Evolutionary conservation across 345 rosid genomes (phyloP).

Genomic region (Gossypium turneri): DNA sequence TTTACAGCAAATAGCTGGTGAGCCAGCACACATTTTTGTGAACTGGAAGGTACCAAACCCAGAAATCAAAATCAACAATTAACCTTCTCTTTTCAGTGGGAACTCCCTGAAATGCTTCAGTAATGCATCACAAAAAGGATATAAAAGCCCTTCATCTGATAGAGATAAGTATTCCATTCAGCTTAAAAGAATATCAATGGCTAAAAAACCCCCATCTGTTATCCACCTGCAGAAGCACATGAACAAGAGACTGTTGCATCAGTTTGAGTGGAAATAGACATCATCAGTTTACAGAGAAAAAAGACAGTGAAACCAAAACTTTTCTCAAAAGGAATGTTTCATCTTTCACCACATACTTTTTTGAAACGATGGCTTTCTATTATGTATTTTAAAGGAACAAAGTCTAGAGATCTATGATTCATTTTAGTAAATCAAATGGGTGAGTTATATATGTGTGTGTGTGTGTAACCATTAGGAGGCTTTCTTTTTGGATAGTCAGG

Average conservation of each 20-base stretch:
- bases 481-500: not conserved
- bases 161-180: not conserved
- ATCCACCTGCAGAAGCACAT: slow-evolving; percentile 20
- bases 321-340: not conserved
- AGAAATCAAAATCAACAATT: not conserved
- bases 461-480: too few relatives aligned
- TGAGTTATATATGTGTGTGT: too few relatives aligned
- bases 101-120: not conserved
- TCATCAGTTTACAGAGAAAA: not conserved
- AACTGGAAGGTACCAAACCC: not conserved
- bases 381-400: not conserved
- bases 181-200: not conserved
- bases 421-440: not conserved
- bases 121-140: not conserved
- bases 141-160: slow-evolving; percentile 4
- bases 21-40: slow-evolving; percentile 4
- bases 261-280: not conserved
- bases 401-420: not conserved
- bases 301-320: not conserved
- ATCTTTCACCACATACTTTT: not conserved
- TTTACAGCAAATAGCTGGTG: slow-evolving; percentile 14
- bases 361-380: not conserved
- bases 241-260: not conserved
- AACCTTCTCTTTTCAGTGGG: not conserved
- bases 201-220: not conserved